Percentiles rank a stretch among this genome's conserved stretches.
These are phyloP conservation scores for Ramalina peruviana DNA, from an alignment of 495 filamentous ascomycete species.

Conservation along the genomic window DNA sequence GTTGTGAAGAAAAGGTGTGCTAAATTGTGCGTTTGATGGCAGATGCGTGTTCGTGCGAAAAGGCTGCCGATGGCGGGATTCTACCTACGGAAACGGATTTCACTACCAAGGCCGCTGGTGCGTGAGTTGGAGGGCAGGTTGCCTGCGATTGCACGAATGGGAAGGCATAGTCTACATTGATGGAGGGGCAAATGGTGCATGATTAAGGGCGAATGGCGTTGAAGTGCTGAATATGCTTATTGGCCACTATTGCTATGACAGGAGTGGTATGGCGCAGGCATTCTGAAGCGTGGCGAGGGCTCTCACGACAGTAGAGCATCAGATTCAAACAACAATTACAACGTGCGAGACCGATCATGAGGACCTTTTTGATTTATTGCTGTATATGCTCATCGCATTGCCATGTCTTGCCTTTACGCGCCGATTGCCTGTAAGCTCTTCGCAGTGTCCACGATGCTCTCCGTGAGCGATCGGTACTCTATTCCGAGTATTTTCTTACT, in stretches of 20 bases:
- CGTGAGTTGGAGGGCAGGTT: no score
- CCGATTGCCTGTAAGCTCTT: conserved; percentile 37
- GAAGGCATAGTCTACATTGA: no score
- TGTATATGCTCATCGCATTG: conserved; percentile 8
- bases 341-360: no score
- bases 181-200: no score
- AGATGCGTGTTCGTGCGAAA: conserved; percentile 80
- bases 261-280: no score
- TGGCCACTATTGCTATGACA: no score
- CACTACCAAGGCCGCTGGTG: conserved; percentile 40
- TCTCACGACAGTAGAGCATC: no score
- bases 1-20: background rate
- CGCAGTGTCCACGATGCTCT: conserved; percentile 43
- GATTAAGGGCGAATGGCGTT: no score
- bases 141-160: no score
- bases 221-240: no score
- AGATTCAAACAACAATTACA: no score
- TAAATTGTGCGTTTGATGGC: background rate
- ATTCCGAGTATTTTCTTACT: conserved; percentile 45
- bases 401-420: conserved; percentile 13
- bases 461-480: conserved; percentile 37
- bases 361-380: conserved; percentile 1
- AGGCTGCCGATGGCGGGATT: conserved; percentile 40
- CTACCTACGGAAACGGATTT: conserved; percentile 64
- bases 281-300: no score